A percentile compares a stretch with the other conserved stretches of the same genome.
phyloP scores from a whole-genome alignment of 306 rosid genomes.

The Aeschynomene evenia region DNA sequence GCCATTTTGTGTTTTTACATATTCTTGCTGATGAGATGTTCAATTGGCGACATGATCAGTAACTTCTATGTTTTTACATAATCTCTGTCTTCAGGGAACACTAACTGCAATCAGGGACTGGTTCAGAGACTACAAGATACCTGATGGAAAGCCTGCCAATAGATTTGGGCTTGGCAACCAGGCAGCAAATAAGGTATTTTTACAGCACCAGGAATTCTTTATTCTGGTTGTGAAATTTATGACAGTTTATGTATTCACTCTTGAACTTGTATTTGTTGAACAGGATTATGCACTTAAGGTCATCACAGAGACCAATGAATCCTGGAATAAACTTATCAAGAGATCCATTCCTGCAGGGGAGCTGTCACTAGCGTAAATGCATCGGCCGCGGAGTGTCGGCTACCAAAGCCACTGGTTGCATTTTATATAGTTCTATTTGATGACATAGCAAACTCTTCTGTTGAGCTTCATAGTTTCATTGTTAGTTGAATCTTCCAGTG shows the following conservation, averaged over 20 bases:
- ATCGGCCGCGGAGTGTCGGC: conserved; percentile 3
- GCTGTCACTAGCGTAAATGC: conserved; percentile 65
- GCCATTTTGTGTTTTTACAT: not conserved
- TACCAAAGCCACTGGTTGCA: conserved; percentile 10
- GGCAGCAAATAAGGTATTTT: conserved; percentile 76
- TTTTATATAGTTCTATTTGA: conserved; percentile 24
- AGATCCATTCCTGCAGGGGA: conserved; percentile 84
- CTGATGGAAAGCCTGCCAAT: conserved; percentile 98
- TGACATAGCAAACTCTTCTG: conserved; percentile 18
- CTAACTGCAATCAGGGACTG: conserved; percentile 89
- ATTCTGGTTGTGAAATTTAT: not conserved
- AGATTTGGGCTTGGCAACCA: conserved; percentile 90
- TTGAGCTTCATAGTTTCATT: not conserved
- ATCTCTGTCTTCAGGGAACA: conserved; percentile 65
- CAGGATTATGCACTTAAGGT: conserved; percentile 84
- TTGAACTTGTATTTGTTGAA: conserved; percentile 16
- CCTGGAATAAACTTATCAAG: conserved; percentile 85
- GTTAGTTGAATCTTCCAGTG: not conserved
- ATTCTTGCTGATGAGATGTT: not conserved
- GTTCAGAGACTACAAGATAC: conserved; percentile 97
- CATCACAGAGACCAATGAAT: conserved; percentile 76
- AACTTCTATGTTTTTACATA: conserved; percentile 27
- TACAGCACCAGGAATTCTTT: not conserved
- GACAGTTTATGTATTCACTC: not conserved
- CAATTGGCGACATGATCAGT: not conserved